Percentiles rank a stretch among this genome's conserved stretches.
These are phyloP conservation scores for Colletotrichum abscissum DNA, from an alignment of 2,329 filamentous ascomycete species.

Conservation along the genomic window DNA sequence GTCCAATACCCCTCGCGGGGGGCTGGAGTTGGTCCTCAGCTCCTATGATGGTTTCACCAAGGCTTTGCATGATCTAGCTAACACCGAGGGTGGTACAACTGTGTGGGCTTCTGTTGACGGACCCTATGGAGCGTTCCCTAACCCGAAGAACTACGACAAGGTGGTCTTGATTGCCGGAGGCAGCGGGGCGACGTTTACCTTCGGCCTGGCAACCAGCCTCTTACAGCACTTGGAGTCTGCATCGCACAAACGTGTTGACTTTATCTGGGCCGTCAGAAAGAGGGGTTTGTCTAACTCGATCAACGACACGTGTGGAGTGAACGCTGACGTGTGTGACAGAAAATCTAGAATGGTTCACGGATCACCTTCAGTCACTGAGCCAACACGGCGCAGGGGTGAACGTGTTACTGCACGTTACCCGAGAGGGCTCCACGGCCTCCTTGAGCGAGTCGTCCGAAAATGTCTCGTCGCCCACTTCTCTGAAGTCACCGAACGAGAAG, in stretches of 20 bases:
- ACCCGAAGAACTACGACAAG: slow-evolving; percentile 63
- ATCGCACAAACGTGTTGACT: neutral
- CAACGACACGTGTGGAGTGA: neutral
- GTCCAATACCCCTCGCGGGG: slow-evolving; percentile 51
- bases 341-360: slow-evolving; percentile 11
- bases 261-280: neutral
- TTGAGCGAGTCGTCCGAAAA: neutral
- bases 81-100: slow-evolving; percentile 56
- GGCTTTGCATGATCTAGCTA: slow-evolving; percentile 63
- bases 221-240: neutral
- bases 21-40: slow-evolving; percentile 66
- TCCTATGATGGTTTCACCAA: slow-evolving; percentile 69
- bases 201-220: neutral
- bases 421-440: neutral
- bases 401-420: slow-evolving; percentile 12
- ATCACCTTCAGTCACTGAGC: slow-evolving; percentile 4
- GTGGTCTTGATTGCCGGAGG: slow-evolving; percentile 67
- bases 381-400: slow-evolving; percentile 3
- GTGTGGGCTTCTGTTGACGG: slow-evolving; percentile 67
- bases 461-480: neutral
- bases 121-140: slow-evolving; percentile 67
- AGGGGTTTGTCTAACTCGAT: neutral
- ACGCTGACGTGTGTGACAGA: neutral
- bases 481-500: neutral
- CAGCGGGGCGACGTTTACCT: neutral